Evolutionary conservation across 371 early-diverging fungal genomes (phyloP), one percentile per base, ranked within the genome.

Genomic region (Haplosporangium sp.): DNA sequence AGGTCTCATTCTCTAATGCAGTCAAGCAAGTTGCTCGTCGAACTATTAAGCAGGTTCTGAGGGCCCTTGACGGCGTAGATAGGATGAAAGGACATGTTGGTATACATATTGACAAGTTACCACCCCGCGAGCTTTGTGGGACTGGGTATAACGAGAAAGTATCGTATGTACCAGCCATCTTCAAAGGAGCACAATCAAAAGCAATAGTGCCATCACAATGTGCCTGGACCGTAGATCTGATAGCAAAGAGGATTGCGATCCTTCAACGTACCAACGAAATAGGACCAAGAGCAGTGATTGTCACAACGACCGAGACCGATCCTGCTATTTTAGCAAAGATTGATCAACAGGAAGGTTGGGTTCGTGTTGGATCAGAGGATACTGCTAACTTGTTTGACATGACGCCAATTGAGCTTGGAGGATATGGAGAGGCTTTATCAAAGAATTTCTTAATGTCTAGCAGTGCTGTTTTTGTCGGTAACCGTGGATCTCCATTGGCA

Each of bases 241-340:
- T 77, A 37, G 65, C 78, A 27, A 69, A 67, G 63, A 57, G 74
- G 20, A 63, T 77, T 15, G 78, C 73, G 0, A 38, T 77, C 7
- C 66, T 77, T 19, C 78, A 77, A 44, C 56, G 58, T 27, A 67
- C 67, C 0, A 74, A 73, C 44, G 64, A 56, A 10, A n/a, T 8
- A 4, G 37, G 37, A 11, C 17, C 52, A 19, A 57, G 74, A 1
- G 74, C 79, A 10, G 79, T 78, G 34, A 48, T 78, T 20, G 67
- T 78, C 13, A 73, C 79, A 2, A 78, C 79, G 9, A 78, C 79
- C 0, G 79, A 78, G 61, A 73, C 74, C 10, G 79, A 78, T 15
- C 67, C 59, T 2, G 67, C 56, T 19, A 50, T 78, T 2, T 40
- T 78, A 17, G 27, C 61, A 19, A 53, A 69, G 44, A 78, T 78